phyloP scores from a whole-genome alignment of 495 filamentous ascomycete species.

The Trichoderma gamsii region DNA sequence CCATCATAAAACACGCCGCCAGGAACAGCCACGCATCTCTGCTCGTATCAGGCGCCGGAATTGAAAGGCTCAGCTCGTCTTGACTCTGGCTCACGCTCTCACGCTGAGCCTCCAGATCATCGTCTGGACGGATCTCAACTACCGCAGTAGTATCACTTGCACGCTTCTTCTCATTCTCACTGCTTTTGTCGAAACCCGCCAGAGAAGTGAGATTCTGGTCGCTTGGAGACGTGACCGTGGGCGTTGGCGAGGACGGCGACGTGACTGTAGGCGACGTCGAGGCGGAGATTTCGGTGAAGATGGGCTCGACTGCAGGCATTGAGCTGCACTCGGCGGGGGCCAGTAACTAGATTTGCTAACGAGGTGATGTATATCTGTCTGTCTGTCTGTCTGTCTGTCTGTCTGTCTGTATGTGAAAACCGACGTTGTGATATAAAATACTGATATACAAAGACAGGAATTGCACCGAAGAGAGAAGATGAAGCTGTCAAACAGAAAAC shows the following conservation, averaged over 20 bases:
- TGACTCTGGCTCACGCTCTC: neutral
- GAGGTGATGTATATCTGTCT: too few relatives aligned
- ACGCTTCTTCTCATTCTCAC: neutral
- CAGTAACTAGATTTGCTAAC: too few relatives aligned
- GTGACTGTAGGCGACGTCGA: neutral
- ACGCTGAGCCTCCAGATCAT: neutral
- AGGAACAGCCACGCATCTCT: conserved; percentile 62
- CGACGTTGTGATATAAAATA: too few relatives aligned
- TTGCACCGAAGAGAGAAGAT: too few relatives aligned
- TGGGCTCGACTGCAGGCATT: conserved; percentile 7
- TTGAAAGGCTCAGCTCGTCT: conserved; percentile 19
- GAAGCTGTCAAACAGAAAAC: too few relatives aligned
- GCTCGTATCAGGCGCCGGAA: conserved; percentile 57
- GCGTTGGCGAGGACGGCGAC: neutral
- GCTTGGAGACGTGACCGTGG: neutral
- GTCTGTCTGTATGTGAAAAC: too few relatives aligned
- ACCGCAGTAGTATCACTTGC: neutral
- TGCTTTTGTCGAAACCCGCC: neutral
- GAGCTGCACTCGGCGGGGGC: neutral
- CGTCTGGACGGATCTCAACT: neutral
- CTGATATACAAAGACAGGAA: too few relatives aligned
- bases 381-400: too few relatives aligned
- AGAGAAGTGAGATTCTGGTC: neutral
- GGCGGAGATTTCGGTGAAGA: neutral
- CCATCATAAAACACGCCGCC: conserved; percentile 54